Evolutionary conservation across 495 filamentous ascomycete species (phyloP), one percentile per base, ranked within the genome.

Genomic region (Penicillium daleae): DNA sequence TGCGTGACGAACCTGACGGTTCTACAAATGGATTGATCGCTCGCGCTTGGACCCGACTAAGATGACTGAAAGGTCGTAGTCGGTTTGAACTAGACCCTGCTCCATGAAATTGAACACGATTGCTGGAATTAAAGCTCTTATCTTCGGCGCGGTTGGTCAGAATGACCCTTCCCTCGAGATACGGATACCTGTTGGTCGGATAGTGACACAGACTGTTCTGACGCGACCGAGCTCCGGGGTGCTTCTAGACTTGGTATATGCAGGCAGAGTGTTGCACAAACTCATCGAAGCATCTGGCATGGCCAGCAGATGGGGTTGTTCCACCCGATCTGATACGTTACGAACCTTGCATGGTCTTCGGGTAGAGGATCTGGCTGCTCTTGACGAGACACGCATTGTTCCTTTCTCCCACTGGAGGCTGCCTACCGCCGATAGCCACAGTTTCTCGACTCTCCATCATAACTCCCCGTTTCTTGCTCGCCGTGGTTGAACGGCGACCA

Each of bases 61-160:
- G 71, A 46, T 62, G 10, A 79, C 64, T 3, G 75, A 70, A 69
- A 79, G 83, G 74, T 78, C 19, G 10, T 15, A 9, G 40, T 21
- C 17, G 6, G 19, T 42, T 8, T 42, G n/a, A 9, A 19, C 39
- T n/a, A 6, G 1, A 19, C 7, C 17, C 19, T 42, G 17, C 39
- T 6, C n/a, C 39, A 10, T 42, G 39, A 1, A 6, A 42, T 4
- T 8, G n/a, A n/a, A 19, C n/a, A n/a, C 2, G 8, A 8, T 19
- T 42, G 1, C 19, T 19, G n/a, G 39, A 42, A n/a, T 42, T 42
- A n/a, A 3, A 19, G 39, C 4, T 42, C 39, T 42, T 1, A 8
- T 42, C 39, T 19, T 42, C 39, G n/a, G 17, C 12, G 19, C 17
- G 39, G n/a, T 42, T 10, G 39, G 39, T 42, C 39, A 19, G 39